Evolutionary conservation across 2,329 filamentous ascomycete species (phyloP).

Genomic region (Decorospora gaudefroyi): DNA sequence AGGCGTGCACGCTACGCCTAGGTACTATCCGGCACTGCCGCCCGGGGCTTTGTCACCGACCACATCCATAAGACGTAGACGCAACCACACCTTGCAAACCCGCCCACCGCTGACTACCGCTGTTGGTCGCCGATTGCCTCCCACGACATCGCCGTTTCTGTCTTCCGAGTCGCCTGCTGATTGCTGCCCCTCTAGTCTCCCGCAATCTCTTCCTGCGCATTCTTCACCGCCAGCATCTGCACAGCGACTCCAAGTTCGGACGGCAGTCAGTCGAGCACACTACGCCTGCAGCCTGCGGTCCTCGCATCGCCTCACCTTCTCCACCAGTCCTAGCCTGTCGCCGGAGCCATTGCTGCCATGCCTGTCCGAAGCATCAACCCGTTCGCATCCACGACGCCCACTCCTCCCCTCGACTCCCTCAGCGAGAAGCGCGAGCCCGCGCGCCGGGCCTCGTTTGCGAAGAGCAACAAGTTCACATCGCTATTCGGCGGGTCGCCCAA

Average conservation of each 20-base stretch:
- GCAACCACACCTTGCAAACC: not conserved
- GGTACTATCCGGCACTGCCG: slow-evolving; percentile 29
- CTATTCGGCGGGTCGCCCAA: slow-evolving; percentile 83
- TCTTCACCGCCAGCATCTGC: slow-evolving; percentile 25
- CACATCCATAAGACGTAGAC: slow-evolving; percentile 8
- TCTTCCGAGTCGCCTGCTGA: slow-evolving; percentile 23
- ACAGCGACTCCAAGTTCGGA: slow-evolving; percentile 5
- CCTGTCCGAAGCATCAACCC: slow-evolving; percentile 65
- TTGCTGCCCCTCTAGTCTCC: slow-evolving; percentile 18
- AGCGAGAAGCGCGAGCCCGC: slow-evolving; percentile 60
- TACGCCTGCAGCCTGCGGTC: slow-evolving; percentile 1
- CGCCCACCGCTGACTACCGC: slow-evolving; percentile 1
- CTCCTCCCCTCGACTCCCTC: slow-evolving; percentile 56
- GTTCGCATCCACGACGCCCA: slow-evolving; percentile 59
- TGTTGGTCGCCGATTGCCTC: slow-evolving; percentile 5
- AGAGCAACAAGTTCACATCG: slow-evolving; percentile 73
- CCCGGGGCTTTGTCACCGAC: slow-evolving; percentile 20
- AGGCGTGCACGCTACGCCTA: slow-evolving; percentile 13
- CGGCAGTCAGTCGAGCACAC: slow-evolving; percentile 6
- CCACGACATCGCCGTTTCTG: slow-evolving; percentile 6
- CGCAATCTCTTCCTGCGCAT: slow-evolving; percentile 11
- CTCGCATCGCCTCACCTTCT: slow-evolving; percentile 6
- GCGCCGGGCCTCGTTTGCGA: slow-evolving; percentile 58
- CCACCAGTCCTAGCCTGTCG: not conserved
- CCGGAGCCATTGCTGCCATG: slow-evolving; percentile 54